Evolutionary conservation across 768 basidiomycete genomes (phyloP), one percentile per base, ranked within the genome.

Genomic region (Phallus indusiatus): DNA sequence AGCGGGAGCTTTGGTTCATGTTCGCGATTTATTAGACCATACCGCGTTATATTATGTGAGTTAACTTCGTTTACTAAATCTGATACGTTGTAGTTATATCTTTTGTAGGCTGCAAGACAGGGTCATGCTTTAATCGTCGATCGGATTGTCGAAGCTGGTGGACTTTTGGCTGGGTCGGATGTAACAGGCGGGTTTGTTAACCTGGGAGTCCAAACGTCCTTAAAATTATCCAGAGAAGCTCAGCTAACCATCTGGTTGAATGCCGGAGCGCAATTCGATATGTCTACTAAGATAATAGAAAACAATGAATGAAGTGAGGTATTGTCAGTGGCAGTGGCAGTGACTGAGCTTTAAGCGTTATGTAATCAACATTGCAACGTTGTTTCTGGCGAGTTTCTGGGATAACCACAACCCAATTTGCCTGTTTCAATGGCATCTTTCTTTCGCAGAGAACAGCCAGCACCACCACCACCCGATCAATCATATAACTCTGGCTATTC

Each of bases 1-100:
- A 61, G 81, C 82, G 0, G 91, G 91, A 5, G 89, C 90, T 0
- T 73, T 90, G 14, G 91, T 94, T 20, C 91, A 94, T 69, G 73
- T 88, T 9, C 78, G 92, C 57, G 92, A 94, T 68, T 67, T 71
- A 0, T 75, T 93, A 49, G 92, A 89, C 1, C 90, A 93, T 65
- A 92, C 91, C 14, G 80, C 89, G 2, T 73, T 93, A 16, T 93
- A 92, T 70, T 88, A 91, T 70, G 88, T 88, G 62, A 22, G 68
- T 49, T 14, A 5, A 28, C 22, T 33, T 33, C 8, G n/a, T 33
- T 49, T 18, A 20, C 8, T 10, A 5, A 17, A 42, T 42, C 12
- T n/a, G 12, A 42, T 42, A 42, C n/a, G 42, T 42, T 42, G 16
- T 16, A 16, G 8, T n/a, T 42, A 11, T 7, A 3, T 28, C 7